A percentile compares a stretch with the other conserved stretches of the same genome.
Evolutionary conservation across 169 alveolate species (phyloP).

Genomic region (Besnoitia besnoiti): DNA sequence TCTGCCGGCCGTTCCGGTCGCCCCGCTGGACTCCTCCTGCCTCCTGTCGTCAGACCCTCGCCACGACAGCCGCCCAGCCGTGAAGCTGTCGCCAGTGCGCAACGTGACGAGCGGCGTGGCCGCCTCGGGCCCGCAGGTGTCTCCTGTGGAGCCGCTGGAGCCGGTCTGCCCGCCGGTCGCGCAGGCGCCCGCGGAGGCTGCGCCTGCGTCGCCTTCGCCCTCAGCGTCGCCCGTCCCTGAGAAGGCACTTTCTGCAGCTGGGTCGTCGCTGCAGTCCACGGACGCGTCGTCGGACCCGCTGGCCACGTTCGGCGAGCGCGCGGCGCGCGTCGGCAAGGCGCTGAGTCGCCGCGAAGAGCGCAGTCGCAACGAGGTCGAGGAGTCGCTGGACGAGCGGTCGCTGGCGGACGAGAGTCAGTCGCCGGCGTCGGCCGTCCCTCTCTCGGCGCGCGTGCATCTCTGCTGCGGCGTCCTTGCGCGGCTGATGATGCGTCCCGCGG

Average conservation of each 20-base stretch:
- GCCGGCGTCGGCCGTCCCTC: background rate
- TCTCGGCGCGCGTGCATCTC: background rate
- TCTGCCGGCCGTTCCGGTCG: background rate
- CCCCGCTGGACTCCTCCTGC: background rate
- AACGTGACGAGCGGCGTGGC: background rate
- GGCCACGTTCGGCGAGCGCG: background rate
- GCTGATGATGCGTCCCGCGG: background rate
- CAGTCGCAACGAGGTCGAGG: too few relatives aligned
- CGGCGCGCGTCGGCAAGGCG: background rate
- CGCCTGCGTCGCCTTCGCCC: background rate
- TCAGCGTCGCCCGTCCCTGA: too few relatives aligned
- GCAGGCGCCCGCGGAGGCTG: background rate
- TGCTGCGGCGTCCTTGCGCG: background rate
- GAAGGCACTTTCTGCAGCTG: background rate
- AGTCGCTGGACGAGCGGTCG: too few relatives aligned
- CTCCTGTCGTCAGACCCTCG: background rate
- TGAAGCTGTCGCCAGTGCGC: background rate
- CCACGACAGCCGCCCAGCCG: background rate
- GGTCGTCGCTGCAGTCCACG: background rate
- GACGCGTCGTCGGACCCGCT: background rate
- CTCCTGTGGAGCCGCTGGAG: background rate
- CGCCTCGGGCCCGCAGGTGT: background rate
- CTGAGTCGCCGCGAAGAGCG: background rate
- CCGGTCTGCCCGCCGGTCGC: background rate
- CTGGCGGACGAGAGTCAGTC: too few relatives aligned